Evolutionary conservation across 495 filamentous ascomycete genomes (phyloP).

Genomic region (Penicillium antarcticum): DNA sequence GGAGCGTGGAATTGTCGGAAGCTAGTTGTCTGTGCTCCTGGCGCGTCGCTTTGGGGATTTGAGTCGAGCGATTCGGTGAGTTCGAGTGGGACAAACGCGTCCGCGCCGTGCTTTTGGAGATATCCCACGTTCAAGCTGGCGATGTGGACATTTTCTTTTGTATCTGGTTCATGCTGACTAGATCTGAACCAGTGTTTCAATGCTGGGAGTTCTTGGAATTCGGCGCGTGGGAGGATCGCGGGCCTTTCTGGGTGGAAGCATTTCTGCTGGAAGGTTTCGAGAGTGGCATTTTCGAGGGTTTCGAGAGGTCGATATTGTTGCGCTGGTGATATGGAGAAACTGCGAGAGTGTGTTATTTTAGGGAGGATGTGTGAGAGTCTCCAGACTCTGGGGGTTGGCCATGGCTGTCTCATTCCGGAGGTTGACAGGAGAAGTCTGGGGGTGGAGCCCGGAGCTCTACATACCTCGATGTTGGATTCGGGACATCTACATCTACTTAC

Average conservation of each 20-base stretch:
- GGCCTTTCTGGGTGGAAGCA: conserved; percentile 48
- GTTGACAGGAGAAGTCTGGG: neutral
- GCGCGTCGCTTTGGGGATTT: neutral
- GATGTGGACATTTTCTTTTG: neutral
- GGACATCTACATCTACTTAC: too few species aligned
- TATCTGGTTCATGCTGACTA: neutral
- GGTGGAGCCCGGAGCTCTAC: neutral
- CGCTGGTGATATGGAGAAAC: conserved; percentile 19
- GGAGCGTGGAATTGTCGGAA: conserved; percentile 59
- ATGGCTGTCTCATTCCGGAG: conserved; percentile 33
- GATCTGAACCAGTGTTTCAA: conserved; percentile 52
- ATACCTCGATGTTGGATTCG: too few species aligned
- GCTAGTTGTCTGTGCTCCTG: conserved; percentile 11
- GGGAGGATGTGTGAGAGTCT: neutral
- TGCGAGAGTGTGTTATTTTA: neutral
- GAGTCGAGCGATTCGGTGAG: conserved; percentile 35
- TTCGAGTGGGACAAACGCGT: conserved; percentile 57
- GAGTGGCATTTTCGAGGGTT: conserved; percentile 25
- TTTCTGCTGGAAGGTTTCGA: conserved; percentile 46
- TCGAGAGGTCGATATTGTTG: conserved; percentile 25
- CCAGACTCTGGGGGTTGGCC: conserved; percentile 12
- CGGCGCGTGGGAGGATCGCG: conserved; percentile 41
- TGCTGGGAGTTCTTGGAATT: conserved; percentile 47
- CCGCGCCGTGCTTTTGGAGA: conserved; percentile 41
- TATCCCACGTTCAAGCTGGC: conserved; percentile 46